A percentile compares a stretch with the other conserved stretches of the same genome.
Evolutionary conservation across 495 filamentous ascomycete genomes (phyloP).

Genomic region (Penicillium robsamsonii): DNA sequence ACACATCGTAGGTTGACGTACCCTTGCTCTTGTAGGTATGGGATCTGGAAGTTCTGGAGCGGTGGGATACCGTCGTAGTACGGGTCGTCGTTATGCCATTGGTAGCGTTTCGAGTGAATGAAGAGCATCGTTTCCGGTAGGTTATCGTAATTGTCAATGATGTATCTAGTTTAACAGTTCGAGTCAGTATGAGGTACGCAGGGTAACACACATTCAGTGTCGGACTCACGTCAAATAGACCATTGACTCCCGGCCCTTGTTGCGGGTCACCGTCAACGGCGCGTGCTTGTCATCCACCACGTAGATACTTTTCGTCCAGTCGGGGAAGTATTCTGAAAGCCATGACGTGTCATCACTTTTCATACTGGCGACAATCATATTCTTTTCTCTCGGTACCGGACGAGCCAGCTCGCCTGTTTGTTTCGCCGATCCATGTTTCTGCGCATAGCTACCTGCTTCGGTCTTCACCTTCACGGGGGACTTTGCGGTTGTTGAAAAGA

Average conservation of each 20-base stretch:
- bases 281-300: slow-evolving; percentile 50
- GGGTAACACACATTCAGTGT: neutral
- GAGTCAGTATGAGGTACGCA: neutral
- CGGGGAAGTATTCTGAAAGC: slow-evolving; percentile 49
- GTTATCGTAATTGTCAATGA: slow-evolving; percentile 63
- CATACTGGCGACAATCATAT: slow-evolving; percentile 56
- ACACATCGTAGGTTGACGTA: slow-evolving; percentile 68
- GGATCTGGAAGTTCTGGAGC: slow-evolving; percentile 52
- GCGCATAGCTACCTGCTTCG: slow-evolving; percentile 25
- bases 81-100: slow-evolving; percentile 62
- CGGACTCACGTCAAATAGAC: slow-evolving; percentile 57
- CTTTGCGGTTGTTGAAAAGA: slow-evolving; percentile 28
- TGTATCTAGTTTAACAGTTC: slow-evolving; percentile 40
- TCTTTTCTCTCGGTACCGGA: slow-evolving; percentile 35
- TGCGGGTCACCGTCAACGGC: slow-evolving; percentile 45
- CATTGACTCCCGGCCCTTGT: slow-evolving; percentile 60
- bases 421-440: slow-evolving; percentile 13
- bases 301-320: slow-evolving; percentile 52
- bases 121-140: slow-evolving; percentile 60
- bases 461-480: slow-evolving; percentile 14
- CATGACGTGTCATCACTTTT: slow-evolving; percentile 54
- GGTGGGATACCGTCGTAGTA: slow-evolving; percentile 50
- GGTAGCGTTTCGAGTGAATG: slow-evolving; percentile 58
- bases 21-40: slow-evolving; percentile 54
- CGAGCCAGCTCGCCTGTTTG: slow-evolving; percentile 31